phyloP scores from a whole-genome alignment of 2,329 filamentous ascomycete genomes.

The Mariannaea elegans region DNA sequence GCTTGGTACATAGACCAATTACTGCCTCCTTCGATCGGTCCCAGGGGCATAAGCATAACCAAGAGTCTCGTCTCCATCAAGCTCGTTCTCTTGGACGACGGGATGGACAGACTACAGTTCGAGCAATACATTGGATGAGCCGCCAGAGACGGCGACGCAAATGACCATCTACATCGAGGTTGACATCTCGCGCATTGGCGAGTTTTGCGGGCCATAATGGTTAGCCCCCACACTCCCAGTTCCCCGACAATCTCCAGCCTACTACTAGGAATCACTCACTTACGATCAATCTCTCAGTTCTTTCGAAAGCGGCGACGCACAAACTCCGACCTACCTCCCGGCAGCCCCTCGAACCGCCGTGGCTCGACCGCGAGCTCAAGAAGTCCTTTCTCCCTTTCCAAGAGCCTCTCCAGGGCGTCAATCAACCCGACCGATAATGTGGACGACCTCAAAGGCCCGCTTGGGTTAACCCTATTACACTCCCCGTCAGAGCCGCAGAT shows the following conservation, averaged over 20 bases:
- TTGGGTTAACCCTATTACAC: constrained; percentile 34
- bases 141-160: background rate
- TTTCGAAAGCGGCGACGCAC: constrained; percentile 25
- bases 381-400: constrained; percentile 21
- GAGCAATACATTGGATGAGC: background rate
- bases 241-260: background rate
- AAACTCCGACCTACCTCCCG: constrained; percentile 11
- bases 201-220: constrained; percentile 17
- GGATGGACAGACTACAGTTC: background rate
- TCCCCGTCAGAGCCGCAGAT: constrained; percentile 36
- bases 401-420: constrained; percentile 10
- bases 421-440: background rate
- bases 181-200: background rate
- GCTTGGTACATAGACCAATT: no score
- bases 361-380: constrained; percentile 9
- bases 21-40: background rate
- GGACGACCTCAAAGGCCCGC: constrained; percentile 11
- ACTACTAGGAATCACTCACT: constrained; percentile 4
- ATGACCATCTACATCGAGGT: background rate
- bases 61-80: constrained; percentile 6
- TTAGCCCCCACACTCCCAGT: constrained; percentile 1
- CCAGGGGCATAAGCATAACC: no score
- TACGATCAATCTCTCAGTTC: constrained; percentile 13
- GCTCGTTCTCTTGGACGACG: background rate
- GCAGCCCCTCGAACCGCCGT: constrained; percentile 5